phyloP scores from a whole-genome alignment of 345 rosid species.

The Ailanthus altissimus region DNA sequence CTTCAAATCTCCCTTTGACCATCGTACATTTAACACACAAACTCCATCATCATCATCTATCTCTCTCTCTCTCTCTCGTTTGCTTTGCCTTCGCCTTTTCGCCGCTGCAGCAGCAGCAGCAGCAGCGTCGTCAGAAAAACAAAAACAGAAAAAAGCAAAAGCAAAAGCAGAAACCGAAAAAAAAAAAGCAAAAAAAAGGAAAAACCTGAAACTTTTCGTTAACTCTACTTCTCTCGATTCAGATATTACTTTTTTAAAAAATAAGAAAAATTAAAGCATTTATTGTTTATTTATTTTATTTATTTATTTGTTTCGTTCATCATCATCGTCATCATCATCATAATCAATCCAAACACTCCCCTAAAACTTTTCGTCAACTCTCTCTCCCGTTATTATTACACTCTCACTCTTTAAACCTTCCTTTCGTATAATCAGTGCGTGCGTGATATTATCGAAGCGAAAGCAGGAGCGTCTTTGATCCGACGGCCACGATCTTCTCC shows the following conservation, averaged over 20 bases:
- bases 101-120: conserved; percentile 29
- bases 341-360: not conserved
- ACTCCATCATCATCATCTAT: conserved; percentile 14
- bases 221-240: not conserved
- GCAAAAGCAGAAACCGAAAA: not conserved
- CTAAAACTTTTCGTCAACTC: conserved; percentile 14
- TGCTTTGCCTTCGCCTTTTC: conserved; percentile 10
- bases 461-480: conserved; percentile 24
- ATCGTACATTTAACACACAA: conserved; percentile 28
- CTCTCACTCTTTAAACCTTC: conserved; percentile 4
- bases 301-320: not conserved
- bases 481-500: conserved; percentile 46
- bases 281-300: too few species aligned
- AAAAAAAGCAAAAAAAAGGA: not conserved
- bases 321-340: not conserved
- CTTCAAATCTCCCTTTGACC: conserved; percentile 43
- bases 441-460: not conserved
- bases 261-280: too few species aligned
- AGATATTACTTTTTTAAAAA: too few species aligned
- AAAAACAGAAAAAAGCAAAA: not conserved
- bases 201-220: not conserved
- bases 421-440: not conserved
- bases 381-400: conserved; percentile 1
- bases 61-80: not conserved
- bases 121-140: not conserved